phyloP scores from a whole-genome alignment of 257 asterid genomes.

The Perilla frutescens region DNA sequence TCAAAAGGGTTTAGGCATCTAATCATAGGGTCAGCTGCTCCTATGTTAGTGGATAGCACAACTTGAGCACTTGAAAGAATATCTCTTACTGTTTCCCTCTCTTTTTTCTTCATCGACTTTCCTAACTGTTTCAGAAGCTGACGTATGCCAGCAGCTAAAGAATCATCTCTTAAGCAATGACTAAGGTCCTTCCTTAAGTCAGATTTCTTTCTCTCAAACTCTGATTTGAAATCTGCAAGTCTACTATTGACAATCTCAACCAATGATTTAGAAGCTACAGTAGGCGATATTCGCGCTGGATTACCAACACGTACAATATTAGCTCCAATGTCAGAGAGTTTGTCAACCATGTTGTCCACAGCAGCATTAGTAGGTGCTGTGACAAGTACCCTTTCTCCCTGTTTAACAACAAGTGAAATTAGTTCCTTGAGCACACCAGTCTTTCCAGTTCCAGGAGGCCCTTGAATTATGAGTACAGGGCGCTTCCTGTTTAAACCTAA shows the following conservation, averaged over 20 bases:
- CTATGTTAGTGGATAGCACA: slow-evolving; percentile 92
- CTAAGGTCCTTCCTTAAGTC: slow-evolving; percentile 87
- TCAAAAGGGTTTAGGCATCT: slow-evolving; percentile 76
- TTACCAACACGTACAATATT: slow-evolving; percentile 87
- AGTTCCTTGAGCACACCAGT: slow-evolving; percentile 81
- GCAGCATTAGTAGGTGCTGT: slow-evolving; percentile 99
- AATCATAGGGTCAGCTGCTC: slow-evolving; percentile 94
- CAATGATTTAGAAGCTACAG: slow-evolving; percentile 87
- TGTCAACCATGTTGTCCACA: slow-evolving; percentile 97
- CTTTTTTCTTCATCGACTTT: slow-evolving; percentile 89
- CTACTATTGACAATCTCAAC: slow-evolving; percentile 74
- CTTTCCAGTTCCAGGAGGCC: slow-evolving; percentile 99
- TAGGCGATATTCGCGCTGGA: slow-evolving; percentile 86
- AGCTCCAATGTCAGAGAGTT: slow-evolving; percentile 67
- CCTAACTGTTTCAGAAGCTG: slow-evolving; percentile 96
- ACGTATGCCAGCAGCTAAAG: slow-evolving; percentile 97
- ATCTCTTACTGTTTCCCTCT: slow-evolving; percentile 87
- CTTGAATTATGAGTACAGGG: slow-evolving; percentile 80
- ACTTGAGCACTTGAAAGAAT: slow-evolving; percentile 78
- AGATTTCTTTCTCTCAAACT: slow-evolving; percentile 87
- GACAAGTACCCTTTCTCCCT: slow-evolving; percentile 95
- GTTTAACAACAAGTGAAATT: slow-evolving; percentile 71
- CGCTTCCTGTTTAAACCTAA: slow-evolving; percentile 88
- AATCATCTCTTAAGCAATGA: slow-evolving; percentile 84
- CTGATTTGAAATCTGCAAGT: slow-evolving; percentile 76